Percentiles rank a stretch among this genome's conserved stretches.
These are phyloP conservation scores for Arxiozyma bovina DNA, from an alignment of 1,139 yeast species.

Conservation along the genomic window DNA sequence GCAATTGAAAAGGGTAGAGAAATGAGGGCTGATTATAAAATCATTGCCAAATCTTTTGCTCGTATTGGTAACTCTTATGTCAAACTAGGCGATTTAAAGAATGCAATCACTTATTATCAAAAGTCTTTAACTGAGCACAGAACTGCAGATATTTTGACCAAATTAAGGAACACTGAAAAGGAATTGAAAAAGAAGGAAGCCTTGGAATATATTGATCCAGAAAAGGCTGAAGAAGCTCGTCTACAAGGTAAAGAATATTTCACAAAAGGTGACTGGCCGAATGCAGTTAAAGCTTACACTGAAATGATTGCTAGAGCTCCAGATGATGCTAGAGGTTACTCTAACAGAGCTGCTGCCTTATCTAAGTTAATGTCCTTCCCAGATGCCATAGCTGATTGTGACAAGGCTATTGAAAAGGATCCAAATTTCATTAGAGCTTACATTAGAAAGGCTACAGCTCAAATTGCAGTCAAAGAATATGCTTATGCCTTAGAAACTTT, in stretches of 20 bases:
- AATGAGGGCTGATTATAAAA: conserved; percentile 81
- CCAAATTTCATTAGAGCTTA: conserved; percentile 89
- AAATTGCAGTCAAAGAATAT: conserved; percentile 83
- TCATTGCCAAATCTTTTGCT: conserved; percentile 86
- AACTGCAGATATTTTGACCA: conserved; percentile 85
- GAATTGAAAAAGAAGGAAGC: conserved; percentile 73
- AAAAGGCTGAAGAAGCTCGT: conserved; percentile 91
- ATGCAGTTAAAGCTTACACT: conserved; percentile 86
- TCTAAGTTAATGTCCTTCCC: conserved; percentile 95
- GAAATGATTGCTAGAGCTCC: conserved; percentile 97
- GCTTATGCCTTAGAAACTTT: conserved; percentile 76
- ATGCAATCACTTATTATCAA: conserved; percentile 74
- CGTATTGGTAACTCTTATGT: conserved; percentile 79
- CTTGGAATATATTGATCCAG: conserved; percentile 75
- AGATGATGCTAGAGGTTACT: conserved; percentile 91
- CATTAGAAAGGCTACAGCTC: conserved; percentile 93
- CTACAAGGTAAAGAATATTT: conserved; percentile 83
- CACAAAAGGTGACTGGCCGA: conserved; percentile 93
- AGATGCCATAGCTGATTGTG: conserved; percentile 90
- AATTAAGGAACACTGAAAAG: conserved; percentile 81
- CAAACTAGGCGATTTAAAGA: conserved; percentile 61
- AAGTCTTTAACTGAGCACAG: conserved; percentile 95
- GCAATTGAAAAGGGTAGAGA: conserved; percentile 91
- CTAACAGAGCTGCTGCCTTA: conserved; percentile 95
- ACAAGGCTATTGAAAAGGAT: conserved; percentile 78